Conservation (phyloP, 2,329 filamentous ascomycete genomes). For the Cladosporium sp. region DNA sequence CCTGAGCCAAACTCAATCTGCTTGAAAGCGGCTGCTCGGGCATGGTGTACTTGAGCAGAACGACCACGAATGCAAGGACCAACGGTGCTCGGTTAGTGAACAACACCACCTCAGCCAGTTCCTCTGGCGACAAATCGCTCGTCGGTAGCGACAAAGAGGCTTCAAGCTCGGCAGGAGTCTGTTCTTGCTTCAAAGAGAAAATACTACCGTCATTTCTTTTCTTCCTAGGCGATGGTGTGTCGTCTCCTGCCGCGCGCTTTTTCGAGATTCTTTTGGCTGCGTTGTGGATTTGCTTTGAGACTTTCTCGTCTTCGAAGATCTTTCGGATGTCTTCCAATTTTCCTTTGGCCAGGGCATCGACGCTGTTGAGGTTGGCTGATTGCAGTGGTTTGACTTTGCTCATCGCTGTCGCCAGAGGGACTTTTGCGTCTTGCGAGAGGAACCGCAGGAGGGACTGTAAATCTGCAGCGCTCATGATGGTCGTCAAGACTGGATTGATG, state of each 20-base stretch:
- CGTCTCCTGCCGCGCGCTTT: slow-evolving; percentile 46
- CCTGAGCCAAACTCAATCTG: slow-evolving; percentile 75
- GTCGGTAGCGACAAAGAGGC: slow-evolving; percentile 56
- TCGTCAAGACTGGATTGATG: not conserved
- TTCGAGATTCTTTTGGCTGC: slow-evolving; percentile 55
- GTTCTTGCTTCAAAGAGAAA: slow-evolving; percentile 25
- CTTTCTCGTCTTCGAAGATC: slow-evolving; percentile 49
- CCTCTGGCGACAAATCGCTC: slow-evolving; percentile 53
- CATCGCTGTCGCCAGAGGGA: slow-evolving; percentile 53
- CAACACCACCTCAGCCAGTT: slow-evolving; percentile 55
- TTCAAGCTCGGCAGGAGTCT: slow-evolving; percentile 56
- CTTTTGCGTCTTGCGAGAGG: slow-evolving; percentile 54
- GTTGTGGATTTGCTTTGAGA: slow-evolving; percentile 53
- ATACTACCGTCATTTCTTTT: slow-evolving; percentile 28
- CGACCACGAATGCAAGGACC: slow-evolving; percentile 74
- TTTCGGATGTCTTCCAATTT: slow-evolving; percentile 40
- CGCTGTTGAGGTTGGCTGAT: slow-evolving; percentile 41
- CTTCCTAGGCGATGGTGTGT: slow-evolving; percentile 32
- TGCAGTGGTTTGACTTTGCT: slow-evolving; percentile 53
- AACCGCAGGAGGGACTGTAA: slow-evolving; percentile 49
- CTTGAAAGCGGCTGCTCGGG: slow-evolving; percentile 82
- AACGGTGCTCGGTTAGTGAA: slow-evolving; percentile 78
- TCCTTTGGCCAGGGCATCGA: slow-evolving; percentile 47
- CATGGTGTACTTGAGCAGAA: slow-evolving; percentile 74
- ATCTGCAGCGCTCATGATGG: slow-evolving; percentile 21